Conservation (phyloP, 805 yeast genomes). For the Saturnispora galanensis region DNA sequence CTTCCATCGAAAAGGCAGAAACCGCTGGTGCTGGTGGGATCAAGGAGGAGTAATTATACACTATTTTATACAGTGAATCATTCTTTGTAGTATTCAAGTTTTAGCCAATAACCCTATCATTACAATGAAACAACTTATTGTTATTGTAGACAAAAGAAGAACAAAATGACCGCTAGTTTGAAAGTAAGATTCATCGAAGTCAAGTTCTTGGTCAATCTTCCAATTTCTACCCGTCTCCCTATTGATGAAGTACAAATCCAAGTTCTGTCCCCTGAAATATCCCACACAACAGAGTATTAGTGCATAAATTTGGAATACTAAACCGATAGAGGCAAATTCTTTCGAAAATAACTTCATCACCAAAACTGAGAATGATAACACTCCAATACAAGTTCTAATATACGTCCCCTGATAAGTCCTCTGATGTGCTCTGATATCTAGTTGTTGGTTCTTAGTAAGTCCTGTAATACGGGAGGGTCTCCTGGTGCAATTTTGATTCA, state of each 20-base stretch:
- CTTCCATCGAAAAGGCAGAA: slow-evolving; percentile 77
- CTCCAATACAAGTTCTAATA: slow-evolving; percentile 59
- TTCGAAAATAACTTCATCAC: slow-evolving; percentile 53
- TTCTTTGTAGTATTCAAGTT: slow-evolving; percentile 21
- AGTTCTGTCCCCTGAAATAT: slow-evolving; percentile 22
- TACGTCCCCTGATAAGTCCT: slow-evolving; percentile 83
- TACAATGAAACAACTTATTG: slow-evolving; percentile 40
- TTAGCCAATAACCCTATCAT: slow-evolving; percentile 41
- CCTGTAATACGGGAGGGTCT: slow-evolving; percentile 27
- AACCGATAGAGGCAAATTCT: slow-evolving; percentile 59
- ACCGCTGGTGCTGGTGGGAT: slow-evolving; percentile 78
- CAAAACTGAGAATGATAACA: slow-evolving; percentile 53
- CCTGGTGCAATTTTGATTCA: slow-evolving; percentile 5
- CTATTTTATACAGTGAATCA: background rate
- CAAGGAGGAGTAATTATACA: slow-evolving; percentile 58
- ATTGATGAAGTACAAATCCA: slow-evolving; percentile 26
- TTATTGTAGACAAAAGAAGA: slow-evolving; percentile 38
- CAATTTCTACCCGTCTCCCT: background rate
- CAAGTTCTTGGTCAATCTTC: slow-evolving; percentile 8
- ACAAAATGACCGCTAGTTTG: slow-evolving; percentile 57
- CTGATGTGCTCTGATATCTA: slow-evolving; percentile 61
- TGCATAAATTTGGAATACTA: slow-evolving; percentile 56
- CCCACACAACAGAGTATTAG: slow-evolving; percentile 33
- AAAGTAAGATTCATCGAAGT: slow-evolving; percentile 28
- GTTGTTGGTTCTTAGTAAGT: slow-evolving; percentile 31